Evolutionary conservation across 129 eudicot genomes (phyloP).

Genomic region (Helianthus annuus): HanXRQr2.0-SUNRISE NC_035449.2:35828749-35829248

Average conservation of each 20-base stretch:
- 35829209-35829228: conserved; percentile 97
- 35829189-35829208: conserved; percentile 90
- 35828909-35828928: conserved; percentile 13
- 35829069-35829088: conserved; percentile 88
- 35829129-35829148: background rate
- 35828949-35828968: conserved; percentile 96
- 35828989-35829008: conserved; percentile 77
- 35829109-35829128: conserved; percentile 11
- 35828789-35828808: no score
- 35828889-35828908: background rate
- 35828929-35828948: conserved; percentile 99
- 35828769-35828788: no score
- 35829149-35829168: conserved; percentile 2
- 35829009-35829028: conserved; percentile 97
- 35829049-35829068: conserved; percentile 99
- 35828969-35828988: conserved; percentile 93
- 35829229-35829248: conserved; percentile 94
- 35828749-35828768: no score
- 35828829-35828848: no score
- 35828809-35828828: no score
- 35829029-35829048: conserved; percentile 80
- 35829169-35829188: conserved; percentile 97
- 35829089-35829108: conserved; percentile 4
- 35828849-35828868: no score
- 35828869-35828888: background rate